A percentile compares a stretch with the other conserved stretches of the same genome.
phyloP scores from a whole-genome alignment of 2,329 filamentous ascomycete species.

The Beauveria bassiana region DNA sequence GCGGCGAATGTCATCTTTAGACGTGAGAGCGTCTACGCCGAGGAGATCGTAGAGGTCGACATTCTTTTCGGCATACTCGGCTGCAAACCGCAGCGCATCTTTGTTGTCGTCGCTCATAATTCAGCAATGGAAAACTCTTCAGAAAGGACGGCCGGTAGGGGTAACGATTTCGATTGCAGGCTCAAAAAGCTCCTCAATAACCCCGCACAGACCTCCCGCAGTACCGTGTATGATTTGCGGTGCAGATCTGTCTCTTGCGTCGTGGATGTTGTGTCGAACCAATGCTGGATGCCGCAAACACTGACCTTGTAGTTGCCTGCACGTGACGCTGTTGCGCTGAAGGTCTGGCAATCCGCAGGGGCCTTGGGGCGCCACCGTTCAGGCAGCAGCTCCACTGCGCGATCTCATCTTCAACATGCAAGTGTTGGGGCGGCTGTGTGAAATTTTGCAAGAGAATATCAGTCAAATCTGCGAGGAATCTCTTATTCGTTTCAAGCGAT shows the following conservation, averaged over 20 bases:
- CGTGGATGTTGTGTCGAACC: neutral
- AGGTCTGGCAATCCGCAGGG: neutral
- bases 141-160: neutral
- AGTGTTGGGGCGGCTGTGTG: neutral
- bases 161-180: neutral
- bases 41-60: conserved; percentile 75
- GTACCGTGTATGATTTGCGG: neutral
- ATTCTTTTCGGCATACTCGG: conserved; percentile 52
- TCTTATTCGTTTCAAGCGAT: neutral
- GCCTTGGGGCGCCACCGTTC: neutral
- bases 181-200: neutral
- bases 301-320: neutral
- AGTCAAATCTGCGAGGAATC: neutral
- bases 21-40: conserved; percentile 54
- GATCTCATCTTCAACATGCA: neutral
- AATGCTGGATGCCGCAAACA: neutral
- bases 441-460: neutral
- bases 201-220: neutral
- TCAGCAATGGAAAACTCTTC: neutral
- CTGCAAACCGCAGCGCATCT: conserved; percentile 45
- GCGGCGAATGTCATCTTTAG: conserved; percentile 67
- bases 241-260: neutral
- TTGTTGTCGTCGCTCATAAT: conserved; percentile 32
- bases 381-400: conserved; percentile 5
- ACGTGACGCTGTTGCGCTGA: neutral